Evolutionary conservation across 2,329 filamentous ascomycete genomes (phyloP).

Genomic region (Cercospora sesami): DNA sequence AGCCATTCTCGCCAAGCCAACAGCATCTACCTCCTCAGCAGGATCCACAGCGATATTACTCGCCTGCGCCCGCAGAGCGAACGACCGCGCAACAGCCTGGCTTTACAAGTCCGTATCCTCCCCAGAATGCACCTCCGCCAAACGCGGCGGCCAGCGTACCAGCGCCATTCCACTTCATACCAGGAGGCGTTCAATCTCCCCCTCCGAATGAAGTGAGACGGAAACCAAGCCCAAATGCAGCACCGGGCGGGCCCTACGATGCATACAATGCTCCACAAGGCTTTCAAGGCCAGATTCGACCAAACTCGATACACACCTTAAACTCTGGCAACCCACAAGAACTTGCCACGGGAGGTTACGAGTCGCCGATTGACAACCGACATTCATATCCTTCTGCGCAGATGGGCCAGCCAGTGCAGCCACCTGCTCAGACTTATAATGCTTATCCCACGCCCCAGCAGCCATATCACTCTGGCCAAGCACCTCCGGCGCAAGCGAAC

Average conservation of each 20-base stretch:
- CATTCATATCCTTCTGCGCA: slow-evolving; percentile 42
- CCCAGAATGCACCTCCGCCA: slow-evolving; percentile 29
- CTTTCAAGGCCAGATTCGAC: slow-evolving; percentile 42
- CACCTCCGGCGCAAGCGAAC: slow-evolving; percentile 14
- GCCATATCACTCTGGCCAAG: slow-evolving; percentile 20
- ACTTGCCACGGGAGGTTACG: slow-evolving; percentile 49
- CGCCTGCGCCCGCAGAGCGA: slow-evolving; percentile 38
- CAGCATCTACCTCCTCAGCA: slow-evolving; percentile 34
- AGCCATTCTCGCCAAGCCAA: slow-evolving; percentile 36
- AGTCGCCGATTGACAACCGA: slow-evolving; percentile 49
- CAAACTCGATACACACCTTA: slow-evolving; percentile 42
- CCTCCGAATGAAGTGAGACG: slow-evolving; percentile 28
- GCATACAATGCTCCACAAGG: slow-evolving; percentile 40
- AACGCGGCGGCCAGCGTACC: slow-evolving; percentile 25
- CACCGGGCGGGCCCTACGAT: slow-evolving; percentile 35
- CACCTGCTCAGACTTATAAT: slow-evolving; percentile 31
- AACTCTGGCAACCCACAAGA: slow-evolving; percentile 49
- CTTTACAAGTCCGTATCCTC: slow-evolving; percentile 31
- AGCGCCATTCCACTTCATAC: slow-evolving; percentile 42
- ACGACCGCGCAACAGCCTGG: slow-evolving; percentile 33
- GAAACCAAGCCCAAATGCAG: slow-evolving; percentile 34
- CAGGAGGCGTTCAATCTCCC: slow-evolving; percentile 36
- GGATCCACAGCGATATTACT: slow-evolving; percentile 41
- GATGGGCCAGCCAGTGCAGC: slow-evolving; percentile 27
- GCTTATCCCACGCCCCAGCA: slow-evolving; percentile 29